phyloP scores from a whole-genome alignment of 2,329 filamentous ascomycete species.

The Aspergillus sp. region DNA sequence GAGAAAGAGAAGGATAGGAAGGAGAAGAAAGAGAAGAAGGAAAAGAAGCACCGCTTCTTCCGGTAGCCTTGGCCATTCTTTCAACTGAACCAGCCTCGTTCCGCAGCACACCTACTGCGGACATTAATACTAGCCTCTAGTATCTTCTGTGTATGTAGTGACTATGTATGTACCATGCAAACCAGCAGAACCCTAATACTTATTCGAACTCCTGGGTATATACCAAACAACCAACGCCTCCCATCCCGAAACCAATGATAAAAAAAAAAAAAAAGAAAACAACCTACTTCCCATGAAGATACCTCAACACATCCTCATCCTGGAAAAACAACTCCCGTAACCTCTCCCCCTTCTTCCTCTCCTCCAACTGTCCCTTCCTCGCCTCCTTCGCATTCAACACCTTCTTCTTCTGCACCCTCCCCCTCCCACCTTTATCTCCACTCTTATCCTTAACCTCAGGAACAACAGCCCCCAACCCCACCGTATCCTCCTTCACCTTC shows the following conservation, averaged over 20 bases:
- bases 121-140: constrained; percentile 6
- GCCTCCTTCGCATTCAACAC: constrained; percentile 71
- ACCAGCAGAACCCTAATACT: background rate
- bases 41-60: constrained; percentile 58
- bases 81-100: constrained; percentile 3
- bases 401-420: constrained; percentile 41
- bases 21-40: constrained; percentile 26
- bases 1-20: constrained; percentile 27
- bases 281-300: constrained; percentile 50
- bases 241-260: background rate
- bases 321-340: constrained; percentile 73
- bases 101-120: background rate
- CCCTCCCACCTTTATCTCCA: constrained; percentile 26
- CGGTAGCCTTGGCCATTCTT: constrained; percentile 23
- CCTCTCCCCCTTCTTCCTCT: constrained; percentile 63
- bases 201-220: constrained; percentile 5
- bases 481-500: constrained; percentile 69
- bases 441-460: constrained; percentile 30
- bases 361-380: constrained; percentile 62
- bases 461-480: constrained; percentile 65
- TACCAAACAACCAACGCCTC: background rate
- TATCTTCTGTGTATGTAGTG: constrained; percentile 4
- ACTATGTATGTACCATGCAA: background rate
- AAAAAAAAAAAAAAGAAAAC: background rate
- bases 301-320: constrained; percentile 73